Conservation (phyloP, 257 asterid genomes). For the Forsythia viridissima region DNA sequence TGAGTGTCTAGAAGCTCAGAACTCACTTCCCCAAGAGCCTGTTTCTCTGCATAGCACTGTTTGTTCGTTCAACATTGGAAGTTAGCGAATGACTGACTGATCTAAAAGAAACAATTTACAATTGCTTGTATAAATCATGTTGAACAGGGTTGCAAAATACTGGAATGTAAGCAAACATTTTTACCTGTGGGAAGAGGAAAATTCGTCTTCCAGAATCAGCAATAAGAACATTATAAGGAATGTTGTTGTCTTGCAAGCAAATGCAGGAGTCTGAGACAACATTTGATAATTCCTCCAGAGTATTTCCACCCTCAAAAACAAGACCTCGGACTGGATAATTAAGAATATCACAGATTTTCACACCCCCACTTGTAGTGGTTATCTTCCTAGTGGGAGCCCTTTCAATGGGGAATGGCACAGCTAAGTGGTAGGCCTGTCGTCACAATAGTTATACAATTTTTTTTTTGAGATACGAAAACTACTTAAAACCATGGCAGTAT, state of each 20-base stretch:
- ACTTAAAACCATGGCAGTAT: not conserved
- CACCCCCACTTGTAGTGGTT: slow-evolving; percentile 51
- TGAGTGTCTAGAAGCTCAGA: slow-evolving; percentile 53
- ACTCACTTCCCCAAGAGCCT: slow-evolving; percentile 58
- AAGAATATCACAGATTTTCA: slow-evolving; percentile 62
- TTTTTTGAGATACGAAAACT: not conserved
- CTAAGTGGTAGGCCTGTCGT: slow-evolving; percentile 61
- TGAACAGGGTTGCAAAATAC: not conserved
- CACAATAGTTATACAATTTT: not conserved
- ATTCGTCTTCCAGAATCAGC: slow-evolving; percentile 48
- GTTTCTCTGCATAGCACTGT: slow-evolving; percentile 60
- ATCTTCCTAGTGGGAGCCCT: slow-evolving; percentile 69
- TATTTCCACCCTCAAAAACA: slow-evolving; percentile 70
- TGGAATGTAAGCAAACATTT: not conserved
- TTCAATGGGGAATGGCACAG: slow-evolving; percentile 65
- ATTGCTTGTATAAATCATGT: not conserved
- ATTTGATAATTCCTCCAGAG: slow-evolving; percentile 65
- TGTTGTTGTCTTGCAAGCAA: slow-evolving; percentile 84
- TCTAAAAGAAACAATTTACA: not conserved
- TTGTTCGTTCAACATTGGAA: not conserved
- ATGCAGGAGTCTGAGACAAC: slow-evolving; percentile 74
- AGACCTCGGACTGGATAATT: slow-evolving; percentile 89
- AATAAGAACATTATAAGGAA: slow-evolving; percentile 80
- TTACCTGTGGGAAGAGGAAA: slow-evolving; percentile 55
- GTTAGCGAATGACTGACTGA: not conserved